phyloP scores from a whole-genome alignment of 2,329 filamentous ascomycete genomes.

The Phyllosticta paracitricarpa region DNA sequence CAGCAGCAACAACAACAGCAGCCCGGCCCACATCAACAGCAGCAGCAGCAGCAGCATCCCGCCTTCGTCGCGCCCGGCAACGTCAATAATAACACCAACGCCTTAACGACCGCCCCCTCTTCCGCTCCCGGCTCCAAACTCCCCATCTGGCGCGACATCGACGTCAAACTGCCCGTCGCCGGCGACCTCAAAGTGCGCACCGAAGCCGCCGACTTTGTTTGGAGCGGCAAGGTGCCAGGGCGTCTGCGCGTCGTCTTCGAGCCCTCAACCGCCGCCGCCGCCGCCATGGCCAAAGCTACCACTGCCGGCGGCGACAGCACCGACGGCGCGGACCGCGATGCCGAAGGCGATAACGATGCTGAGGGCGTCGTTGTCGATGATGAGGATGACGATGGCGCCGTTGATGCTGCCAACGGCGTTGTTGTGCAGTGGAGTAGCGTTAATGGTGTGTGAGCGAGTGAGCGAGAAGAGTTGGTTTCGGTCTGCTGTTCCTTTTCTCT shows the following conservation, averaged over 20 bases:
- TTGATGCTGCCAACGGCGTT: background rate
- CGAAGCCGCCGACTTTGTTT: conserved; percentile 4
- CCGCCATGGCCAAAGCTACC: no score
- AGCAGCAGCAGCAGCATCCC: background rate
- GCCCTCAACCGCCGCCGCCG: background rate
- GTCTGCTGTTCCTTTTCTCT: background rate
- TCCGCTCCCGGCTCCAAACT: background rate
- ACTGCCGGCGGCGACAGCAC: background rate
- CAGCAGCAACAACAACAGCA: background rate
- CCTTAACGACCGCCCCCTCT: background rate
- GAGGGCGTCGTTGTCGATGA: background rate
- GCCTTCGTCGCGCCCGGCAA: background rate
- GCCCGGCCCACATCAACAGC: background rate
- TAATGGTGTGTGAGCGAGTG: background rate
- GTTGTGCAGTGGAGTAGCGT: background rate
- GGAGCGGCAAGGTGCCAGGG: conserved; percentile 2
- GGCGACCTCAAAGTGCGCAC: conserved; percentile 7
- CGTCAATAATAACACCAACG: background rate
- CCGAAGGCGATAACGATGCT: background rate
- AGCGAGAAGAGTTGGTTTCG: background rate
- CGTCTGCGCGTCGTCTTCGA: conserved; percentile 5
- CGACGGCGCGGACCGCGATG: background rate
- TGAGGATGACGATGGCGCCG: background rate
- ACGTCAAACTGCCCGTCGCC: conserved; percentile 4
- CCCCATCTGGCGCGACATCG: conserved; percentile 5